Base-by-base conservation (phyloP, 2,329 filamentous ascomycete species). In the Exophiala aquamarina region DNA sequence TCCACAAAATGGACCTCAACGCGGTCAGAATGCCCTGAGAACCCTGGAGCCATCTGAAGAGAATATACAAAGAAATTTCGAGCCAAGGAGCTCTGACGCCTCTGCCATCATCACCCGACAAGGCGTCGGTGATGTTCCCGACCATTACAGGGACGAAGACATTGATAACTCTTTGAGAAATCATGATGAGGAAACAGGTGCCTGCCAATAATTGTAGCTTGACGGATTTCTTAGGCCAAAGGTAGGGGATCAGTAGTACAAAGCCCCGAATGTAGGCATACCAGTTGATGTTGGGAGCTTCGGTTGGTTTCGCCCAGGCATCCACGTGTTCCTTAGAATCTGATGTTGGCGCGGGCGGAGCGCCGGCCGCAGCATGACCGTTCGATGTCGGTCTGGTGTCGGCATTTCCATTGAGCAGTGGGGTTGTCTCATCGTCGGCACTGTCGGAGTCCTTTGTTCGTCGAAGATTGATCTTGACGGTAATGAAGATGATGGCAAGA, bases 251-350 rank as follows among this genome's bases (percentile, higher is more conserved):
- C 70, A 98, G 95, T 41, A 96, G 76, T 10, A 86, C 87, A 67
- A 97, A 98, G 36, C 92, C 90, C 55, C 86, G 84, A 51, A 96
- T 74, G 66, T 98, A 98, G 64, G 97, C 91, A 83, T 87, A 95
- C 93, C 93, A 98, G 42, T 84, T 93, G 58, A 87, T 89, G 58
- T 87, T 87, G 2, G 89, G 91, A 7, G 89, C 80, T 55, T 89
- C 92, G 29, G 86, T 86, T 2, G 91, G 91, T 58, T 92, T 86
- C 66, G 94, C 94, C 75, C 95, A 97, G 17, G 74, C 65, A 54
- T 72, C 67, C 44, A 72, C 64, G 32, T 65, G 59, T 42, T 60
- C 60, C 43, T 65, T 63, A 29, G 60, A 63, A 31, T 57, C 51
- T n/a, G 48, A 42, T 20, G 48, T 44, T 17, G 47, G 32, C 20